Evolutionary conservation across 2,329 filamentous ascomycete species (phyloP), one percentile per base, ranked within the genome.

Genomic region (Trichoderma afroharzianum): DNA sequence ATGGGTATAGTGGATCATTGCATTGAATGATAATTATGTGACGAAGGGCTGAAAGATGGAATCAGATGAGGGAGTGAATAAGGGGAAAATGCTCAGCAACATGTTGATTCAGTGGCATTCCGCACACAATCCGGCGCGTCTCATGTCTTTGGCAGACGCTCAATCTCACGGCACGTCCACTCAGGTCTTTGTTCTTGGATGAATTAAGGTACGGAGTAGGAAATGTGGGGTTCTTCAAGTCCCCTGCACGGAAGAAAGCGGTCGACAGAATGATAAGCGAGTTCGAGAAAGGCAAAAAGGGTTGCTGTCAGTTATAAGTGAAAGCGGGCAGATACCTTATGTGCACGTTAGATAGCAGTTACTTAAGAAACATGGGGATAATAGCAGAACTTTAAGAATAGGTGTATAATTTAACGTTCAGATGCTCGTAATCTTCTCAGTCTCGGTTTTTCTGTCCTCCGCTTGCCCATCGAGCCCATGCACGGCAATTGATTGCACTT

Each of bases 151-250:
- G 28, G 55, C 15, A 61, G 57, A 69, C 57, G 39, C 67, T 69
- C 67, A 28, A 62, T 58, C 57, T 39, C 53, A 50, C 68, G 47
- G 36, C 68, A 66, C 68, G 68, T 71, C 68, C n/a, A 66, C 32
- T 63, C 32, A 47, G 50, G 68, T 63, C 59, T 64, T 68, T 43
- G 53, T 28, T 50, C 57, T 24, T 69, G 67, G 55, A 61, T 47
- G 67, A 62, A 62, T 53, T 53, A 24, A 53, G 47, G 32, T 50
- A 62, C 67, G 57, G 67, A 69, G 57, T 33, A 69, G 36, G 58
- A 64, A 55, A 59, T 63, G 68, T 71, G 68, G 68, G 68, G 68
- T 57, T 63, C 33, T 26, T 43, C 47, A 55, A 24, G 26, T 12
- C 58, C 68, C 30, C 57, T 59, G 30, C 8, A 24, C 47, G 47